Base-by-base conservation (phyloP, 768 basidiomycete species). In the Porphyrellus cyaneotinctus region DNA sequence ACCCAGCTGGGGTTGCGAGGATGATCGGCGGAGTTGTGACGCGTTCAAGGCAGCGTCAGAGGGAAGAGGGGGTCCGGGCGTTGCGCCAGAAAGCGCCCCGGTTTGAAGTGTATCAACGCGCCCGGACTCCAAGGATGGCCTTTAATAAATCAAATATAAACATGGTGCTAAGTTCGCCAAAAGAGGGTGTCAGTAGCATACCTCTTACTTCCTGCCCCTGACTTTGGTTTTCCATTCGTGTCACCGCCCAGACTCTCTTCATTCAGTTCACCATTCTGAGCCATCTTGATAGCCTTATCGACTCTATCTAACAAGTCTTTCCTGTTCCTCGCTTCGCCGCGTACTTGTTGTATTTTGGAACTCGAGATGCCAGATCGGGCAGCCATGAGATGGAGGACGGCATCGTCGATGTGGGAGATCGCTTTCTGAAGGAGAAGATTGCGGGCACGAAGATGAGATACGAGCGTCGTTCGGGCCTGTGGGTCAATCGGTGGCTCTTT, bases 371-470 rank as follows among this genome's bases (percentile, higher is more conserved):
- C 67, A 11, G 67, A 67, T 69, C 67, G 56, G 48, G 66, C 65
- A 38, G 65, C 65, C 62, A 67, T 57, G 4, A 67, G 47, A 49
- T 60, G 57, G 31, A 66, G 67, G 35, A 67, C 62, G 12, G 64
- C 66, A 57, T 68, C 62, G 41, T 67, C 65, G n/a, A 67, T 66
- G 33, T 58, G 66, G 47, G 66, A 61, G 51, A 67, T 67, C 51
- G 65, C 67, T 54, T 60, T 67, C 43, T 68, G 65, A 45, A 66
- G 62, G 36, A 67, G 65, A 43, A 69, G 62, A 36, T 67, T 68
- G 36, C 53, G 65, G 3, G 64, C 66, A 43, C 65, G 66, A 47
- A 67, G 65, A 57, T 62, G 56, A 36, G 62, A 64, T 54, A 67
- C 53, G 20, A 68, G 62, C 1, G 35, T 62, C 15, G 52, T 64